phyloP scores from a whole-genome alignment of 1,284 basidiomycete genomes.

The Takashimella koratensis region DNA sequence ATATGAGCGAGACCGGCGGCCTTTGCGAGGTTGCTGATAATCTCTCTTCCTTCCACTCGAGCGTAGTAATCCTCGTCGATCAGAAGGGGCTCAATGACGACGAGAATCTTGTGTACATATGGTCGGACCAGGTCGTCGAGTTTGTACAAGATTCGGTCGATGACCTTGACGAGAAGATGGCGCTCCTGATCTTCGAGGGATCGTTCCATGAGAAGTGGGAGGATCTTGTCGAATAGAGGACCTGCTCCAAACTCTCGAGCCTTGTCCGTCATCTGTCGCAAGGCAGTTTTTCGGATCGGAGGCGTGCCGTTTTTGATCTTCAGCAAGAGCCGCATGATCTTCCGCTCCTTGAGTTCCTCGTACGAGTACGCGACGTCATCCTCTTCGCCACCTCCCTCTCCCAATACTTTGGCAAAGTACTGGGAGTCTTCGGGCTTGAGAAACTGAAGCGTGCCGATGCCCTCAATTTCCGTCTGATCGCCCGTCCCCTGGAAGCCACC shows the following conservation, averaged over 20 bases:
- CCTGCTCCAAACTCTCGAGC: conserved; percentile 97
- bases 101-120: conserved; percentile 98
- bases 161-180: conserved; percentile 97
- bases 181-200: conserved; percentile 98
- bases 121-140: conserved; percentile 98
- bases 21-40: conserved; percentile 98
- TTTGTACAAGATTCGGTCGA: conserved; percentile 98
- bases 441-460: conserved; percentile 93
- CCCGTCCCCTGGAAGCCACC: conserved; percentile 79
- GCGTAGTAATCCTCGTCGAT: conserved; percentile 99
- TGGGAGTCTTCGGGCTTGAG: conserved; percentile 98
- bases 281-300: conserved; percentile 93
- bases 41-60: conserved; percentile 97
- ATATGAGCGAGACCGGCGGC: conserved; percentile 98
- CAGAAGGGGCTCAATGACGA: conserved; percentile 97
- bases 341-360: conserved; percentile 99
- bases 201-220: conserved; percentile 97
- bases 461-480: conserved; percentile 97
- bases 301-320: conserved; percentile 99
- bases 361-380: conserved; percentile 75
- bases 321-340: conserved; percentile 98
- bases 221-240: conserved; percentile 98
- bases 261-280: conserved; percentile 99
- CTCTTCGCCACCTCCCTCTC: conserved; percentile 77
- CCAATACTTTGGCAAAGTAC: conserved; percentile 95